phyloP scores from a whole-genome alignment of 768 basidiomycete species.

The Suillus weaverae region DNA sequence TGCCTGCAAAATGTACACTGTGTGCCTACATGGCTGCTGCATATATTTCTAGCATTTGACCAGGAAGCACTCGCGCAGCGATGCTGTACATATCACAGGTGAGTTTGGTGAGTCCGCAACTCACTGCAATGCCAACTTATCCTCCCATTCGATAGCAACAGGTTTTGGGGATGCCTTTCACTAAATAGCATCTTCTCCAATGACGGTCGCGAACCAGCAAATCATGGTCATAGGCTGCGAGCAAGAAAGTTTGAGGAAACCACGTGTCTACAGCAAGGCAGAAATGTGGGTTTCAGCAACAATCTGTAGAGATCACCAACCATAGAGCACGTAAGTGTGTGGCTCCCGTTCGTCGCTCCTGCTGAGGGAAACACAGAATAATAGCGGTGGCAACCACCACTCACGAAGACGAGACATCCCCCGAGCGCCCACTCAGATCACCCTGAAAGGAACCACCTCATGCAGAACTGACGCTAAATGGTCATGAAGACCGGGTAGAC shows the following conservation, averaged over 20 bases:
- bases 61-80: neutral
- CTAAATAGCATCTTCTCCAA: neutral
- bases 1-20: neutral
- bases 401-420: neutral
- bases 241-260: neutral
- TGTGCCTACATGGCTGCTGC: neutral
- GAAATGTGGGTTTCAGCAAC: neutral
- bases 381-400: neutral
- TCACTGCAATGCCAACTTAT: neutral
- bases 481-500: neutral
- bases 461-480: neutral
- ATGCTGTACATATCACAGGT: neutral
- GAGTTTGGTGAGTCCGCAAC: neutral
- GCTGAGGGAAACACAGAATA: neutral
- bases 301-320: neutral
- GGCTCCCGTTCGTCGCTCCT: neutral
- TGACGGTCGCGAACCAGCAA: neutral
- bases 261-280: neutral
- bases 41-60: neutral
- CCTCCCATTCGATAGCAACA: neutral
- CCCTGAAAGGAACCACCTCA: neutral
- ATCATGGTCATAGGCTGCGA: neutral
- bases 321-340: neutral
- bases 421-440: neutral
- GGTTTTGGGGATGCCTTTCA: neutral